Conservation (phyloP, 768 basidiomycete genomes). For the Podaxis rugospora region DNA sequence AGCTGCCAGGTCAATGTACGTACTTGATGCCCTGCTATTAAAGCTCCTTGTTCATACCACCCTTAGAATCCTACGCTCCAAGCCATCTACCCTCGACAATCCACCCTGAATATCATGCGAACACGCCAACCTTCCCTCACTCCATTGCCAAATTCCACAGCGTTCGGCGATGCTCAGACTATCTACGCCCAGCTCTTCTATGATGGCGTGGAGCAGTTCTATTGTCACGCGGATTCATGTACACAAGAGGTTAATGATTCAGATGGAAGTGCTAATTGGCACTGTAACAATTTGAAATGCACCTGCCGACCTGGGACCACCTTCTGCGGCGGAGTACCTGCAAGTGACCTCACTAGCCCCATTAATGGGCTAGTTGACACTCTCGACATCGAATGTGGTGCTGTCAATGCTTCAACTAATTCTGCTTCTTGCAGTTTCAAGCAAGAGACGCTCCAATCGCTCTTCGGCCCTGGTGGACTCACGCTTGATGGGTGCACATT, state of each 20-base stretch:
- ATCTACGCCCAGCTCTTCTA: constrained; percentile 74
- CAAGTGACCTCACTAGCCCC: constrained; percentile 47
- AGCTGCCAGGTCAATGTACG: constrained; percentile 80
- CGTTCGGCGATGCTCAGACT: constrained; percentile 49
- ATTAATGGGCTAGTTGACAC: constrained; percentile 66
- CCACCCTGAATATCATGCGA: constrained; percentile 77
- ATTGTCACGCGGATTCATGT: constrained; percentile 72
- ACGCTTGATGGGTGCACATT: constrained; percentile 68
- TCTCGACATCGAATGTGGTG: constrained; percentile 65
- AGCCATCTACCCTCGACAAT: constrained; percentile 62
- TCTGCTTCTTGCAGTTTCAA: constrained; percentile 71
- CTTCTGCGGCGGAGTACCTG: constrained; percentile 64
- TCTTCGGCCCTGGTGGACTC: constrained; percentile 80
- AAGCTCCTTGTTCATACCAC: neutral
- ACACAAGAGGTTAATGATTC: constrained; percentile 44
- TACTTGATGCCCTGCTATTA: constrained; percentile 12
- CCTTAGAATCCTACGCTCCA: constrained; percentile 80
- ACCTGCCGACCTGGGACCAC: constrained; percentile 62
- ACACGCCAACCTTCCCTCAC: constrained; percentile 67
- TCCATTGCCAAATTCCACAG: constrained; percentile 58
- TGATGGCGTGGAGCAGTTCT: constrained; percentile 84
- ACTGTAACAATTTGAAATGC: constrained; percentile 71
- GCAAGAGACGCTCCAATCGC: constrained; percentile 54
- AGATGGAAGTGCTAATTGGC: constrained; percentile 50
- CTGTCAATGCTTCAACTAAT: constrained; percentile 35